Conservation (phyloP, 768 basidiomycete species). For the Nidularia pulvinata region DNA sequence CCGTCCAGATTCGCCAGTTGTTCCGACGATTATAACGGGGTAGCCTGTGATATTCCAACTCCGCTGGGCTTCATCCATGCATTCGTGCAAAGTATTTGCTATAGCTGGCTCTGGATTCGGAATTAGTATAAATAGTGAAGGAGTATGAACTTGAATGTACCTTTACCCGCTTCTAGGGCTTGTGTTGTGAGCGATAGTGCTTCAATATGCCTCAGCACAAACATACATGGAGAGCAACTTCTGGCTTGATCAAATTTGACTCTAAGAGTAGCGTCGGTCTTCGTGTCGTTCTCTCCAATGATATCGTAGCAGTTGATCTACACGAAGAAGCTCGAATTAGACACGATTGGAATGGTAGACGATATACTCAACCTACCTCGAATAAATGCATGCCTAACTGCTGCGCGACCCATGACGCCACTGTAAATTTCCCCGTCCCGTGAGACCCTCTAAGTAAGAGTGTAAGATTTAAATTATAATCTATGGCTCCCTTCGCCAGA, state of each 20-base stretch:
- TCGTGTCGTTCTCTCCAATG: conserved; percentile 73
- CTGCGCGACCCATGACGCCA: conserved; percentile 53
- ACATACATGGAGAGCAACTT: conserved; percentile 80
- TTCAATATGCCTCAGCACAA: conserved; percentile 80
- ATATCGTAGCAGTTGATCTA: conserved; percentile 89
- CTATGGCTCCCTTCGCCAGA: conserved; percentile 50
- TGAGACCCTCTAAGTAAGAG: conserved; percentile 78
- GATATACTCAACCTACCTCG: too few species aligned
- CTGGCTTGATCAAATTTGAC: conserved; percentile 78
- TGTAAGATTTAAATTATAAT: conserved; percentile 66
- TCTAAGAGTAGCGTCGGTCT: conserved; percentile 72
- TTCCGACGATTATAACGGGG: conserved; percentile 78
- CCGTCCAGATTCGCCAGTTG: conserved; percentile 63
- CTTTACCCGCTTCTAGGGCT: conserved; percentile 61
- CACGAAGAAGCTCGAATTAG: neutral
- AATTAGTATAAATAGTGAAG: neutral
- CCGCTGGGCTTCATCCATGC: conserved; percentile 52
- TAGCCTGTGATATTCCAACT: conserved; percentile 62
- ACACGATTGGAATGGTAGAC: too few species aligned
- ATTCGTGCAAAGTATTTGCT: conserved; percentile 59
- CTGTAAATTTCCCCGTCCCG: conserved; percentile 81
- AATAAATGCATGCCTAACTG: conserved; percentile 75
- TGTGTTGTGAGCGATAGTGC: conserved; percentile 76
- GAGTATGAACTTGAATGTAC: conserved; percentile 23
- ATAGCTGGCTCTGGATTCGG: conserved; percentile 52